Evolutionary conservation across 2,329 filamentous ascomycete genomes (phyloP).

Genomic region (Aspergillus chevalieri): DNA sequence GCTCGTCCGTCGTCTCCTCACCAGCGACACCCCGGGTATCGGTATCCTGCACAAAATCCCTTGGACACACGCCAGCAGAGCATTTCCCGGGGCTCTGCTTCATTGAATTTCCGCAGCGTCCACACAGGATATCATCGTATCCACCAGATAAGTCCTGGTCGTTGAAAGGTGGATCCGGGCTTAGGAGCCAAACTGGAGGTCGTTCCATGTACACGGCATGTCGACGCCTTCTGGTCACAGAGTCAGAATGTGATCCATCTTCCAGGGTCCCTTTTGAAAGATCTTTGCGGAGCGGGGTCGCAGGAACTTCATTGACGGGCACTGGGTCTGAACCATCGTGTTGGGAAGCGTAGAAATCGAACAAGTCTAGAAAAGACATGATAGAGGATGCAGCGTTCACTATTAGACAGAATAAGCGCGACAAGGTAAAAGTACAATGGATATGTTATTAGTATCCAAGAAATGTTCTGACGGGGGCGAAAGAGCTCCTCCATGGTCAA

Average conservation of each 20-base stretch:
- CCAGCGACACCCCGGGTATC: background rate
- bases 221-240: slow-evolving; percentile 20
- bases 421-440: background rate
- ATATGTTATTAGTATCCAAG: background rate
- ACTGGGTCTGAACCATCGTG: no score
- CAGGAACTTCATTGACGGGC: background rate
- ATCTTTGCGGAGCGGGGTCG: background rate
- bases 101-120: background rate
- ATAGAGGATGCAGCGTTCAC: background rate
- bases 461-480: no score
- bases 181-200: slow-evolving; percentile 22
- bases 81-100: background rate
- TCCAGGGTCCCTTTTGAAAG: slow-evolving; percentile 3
- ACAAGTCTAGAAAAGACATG: background rate
- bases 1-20: background rate
- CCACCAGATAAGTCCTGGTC: background rate
- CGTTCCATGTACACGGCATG: slow-evolving; percentile 27
- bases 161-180: slow-evolving; percentile 2
- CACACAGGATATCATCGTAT: background rate
- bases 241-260: slow-evolving; percentile 9
- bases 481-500: no score
- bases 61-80: background rate
- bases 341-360: background rate
- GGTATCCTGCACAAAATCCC: background rate
- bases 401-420: background rate